A percentile compares a stretch with the other conserved stretches of the same genome.
Conservation (phyloP, 116 monocot genomes). For the Trichopus zeylanicus region DNA sequence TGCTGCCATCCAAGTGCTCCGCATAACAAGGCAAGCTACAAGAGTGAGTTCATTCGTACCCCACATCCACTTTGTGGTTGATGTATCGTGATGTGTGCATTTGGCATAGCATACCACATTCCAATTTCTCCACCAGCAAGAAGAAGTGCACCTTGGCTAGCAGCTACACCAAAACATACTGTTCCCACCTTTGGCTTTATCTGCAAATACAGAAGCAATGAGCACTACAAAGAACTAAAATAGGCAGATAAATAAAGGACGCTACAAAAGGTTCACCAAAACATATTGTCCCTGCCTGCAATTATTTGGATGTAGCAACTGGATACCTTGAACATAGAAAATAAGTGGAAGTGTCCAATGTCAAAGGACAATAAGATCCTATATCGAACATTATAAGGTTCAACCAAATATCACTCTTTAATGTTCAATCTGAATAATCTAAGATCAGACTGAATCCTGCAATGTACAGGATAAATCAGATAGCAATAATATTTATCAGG, state of each 20-base stretch:
- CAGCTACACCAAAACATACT: slow-evolving; percentile 87
- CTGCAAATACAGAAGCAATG: slow-evolving; percentile 19
- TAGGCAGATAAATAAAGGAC: neutral
- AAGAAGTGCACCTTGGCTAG: slow-evolving; percentile 90
- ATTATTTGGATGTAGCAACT: no score
- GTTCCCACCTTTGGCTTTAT: slow-evolving; percentile 92
- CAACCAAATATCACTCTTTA: no score
- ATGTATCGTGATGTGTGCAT: slow-evolving; percentile 91
- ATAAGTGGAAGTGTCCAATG: no score
- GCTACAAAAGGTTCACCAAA: no score
- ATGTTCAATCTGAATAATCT: no score
- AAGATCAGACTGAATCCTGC: no score
- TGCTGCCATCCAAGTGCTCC: neutral
- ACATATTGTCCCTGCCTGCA: no score
- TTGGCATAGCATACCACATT: slow-evolving; percentile 97
- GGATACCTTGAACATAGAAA: no score
- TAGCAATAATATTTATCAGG: no score
- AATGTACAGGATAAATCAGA: no score
- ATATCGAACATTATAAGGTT: no score
- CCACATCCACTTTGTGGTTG: slow-evolving; percentile 88
- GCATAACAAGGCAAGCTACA: neutral
- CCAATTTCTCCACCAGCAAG: slow-evolving; percentile 97
- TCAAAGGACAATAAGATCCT: no score
- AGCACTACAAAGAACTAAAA: neutral
- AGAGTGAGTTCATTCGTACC: slow-evolving; percentile 27